Evolutionary conservation across 495 filamentous ascomycete genomes (phyloP).

Genomic region (Articulospora tetracladia): DNA sequence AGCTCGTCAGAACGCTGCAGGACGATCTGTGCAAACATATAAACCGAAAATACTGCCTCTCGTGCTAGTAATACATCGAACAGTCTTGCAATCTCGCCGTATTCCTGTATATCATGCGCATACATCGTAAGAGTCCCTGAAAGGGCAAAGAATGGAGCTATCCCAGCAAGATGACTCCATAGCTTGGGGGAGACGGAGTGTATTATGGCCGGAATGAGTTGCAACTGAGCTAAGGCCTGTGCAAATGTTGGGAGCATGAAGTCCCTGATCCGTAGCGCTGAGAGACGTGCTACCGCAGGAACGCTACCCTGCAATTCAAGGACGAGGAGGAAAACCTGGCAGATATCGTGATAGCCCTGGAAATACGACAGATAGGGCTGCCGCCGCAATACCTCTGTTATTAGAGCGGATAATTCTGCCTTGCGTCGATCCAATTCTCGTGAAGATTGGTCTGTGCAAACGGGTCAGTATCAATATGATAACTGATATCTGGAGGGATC

Average conservation of each 20-base stretch:
- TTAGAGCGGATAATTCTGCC: conserved; percentile 67
- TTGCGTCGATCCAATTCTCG: conserved; percentile 58
- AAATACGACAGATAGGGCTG: conserved; percentile 92
- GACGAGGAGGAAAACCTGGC: conserved; percentile 90
- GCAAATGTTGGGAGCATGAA: conserved; percentile 94
- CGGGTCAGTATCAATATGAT: conserved; percentile 17
- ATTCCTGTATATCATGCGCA: conserved; percentile 90
- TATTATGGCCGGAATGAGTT: conserved; percentile 79
- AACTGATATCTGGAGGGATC: conserved; percentile 15
- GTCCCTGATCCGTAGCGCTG: conserved; percentile 85
- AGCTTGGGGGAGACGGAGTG: conserved; percentile 62
- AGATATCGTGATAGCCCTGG: conserved; percentile 98
- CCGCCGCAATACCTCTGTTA: conserved; percentile 68
- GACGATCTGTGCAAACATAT: conserved; percentile 88
- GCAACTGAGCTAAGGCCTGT: conserved; percentile 76
- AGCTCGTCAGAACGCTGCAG: conserved; percentile 75
- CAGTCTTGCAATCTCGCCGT: conserved; percentile 78
- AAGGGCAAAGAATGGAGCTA: conserved; percentile 88
- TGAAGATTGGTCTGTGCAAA: conserved; percentile 29
- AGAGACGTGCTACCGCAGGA: conserved; percentile 69
- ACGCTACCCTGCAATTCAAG: conserved; percentile 54
- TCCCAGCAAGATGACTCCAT: conserved; percentile 66
- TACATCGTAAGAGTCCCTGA: conserved; percentile 90
- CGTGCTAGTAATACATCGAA: conserved; percentile 88
- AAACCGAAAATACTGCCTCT: conserved; percentile 81